Percentiles rank a stretch among this genome's conserved stretches.
phyloP scores from a whole-genome alignment of 306 rosid genomes.

The Vachellia pachyceras region DNA sequence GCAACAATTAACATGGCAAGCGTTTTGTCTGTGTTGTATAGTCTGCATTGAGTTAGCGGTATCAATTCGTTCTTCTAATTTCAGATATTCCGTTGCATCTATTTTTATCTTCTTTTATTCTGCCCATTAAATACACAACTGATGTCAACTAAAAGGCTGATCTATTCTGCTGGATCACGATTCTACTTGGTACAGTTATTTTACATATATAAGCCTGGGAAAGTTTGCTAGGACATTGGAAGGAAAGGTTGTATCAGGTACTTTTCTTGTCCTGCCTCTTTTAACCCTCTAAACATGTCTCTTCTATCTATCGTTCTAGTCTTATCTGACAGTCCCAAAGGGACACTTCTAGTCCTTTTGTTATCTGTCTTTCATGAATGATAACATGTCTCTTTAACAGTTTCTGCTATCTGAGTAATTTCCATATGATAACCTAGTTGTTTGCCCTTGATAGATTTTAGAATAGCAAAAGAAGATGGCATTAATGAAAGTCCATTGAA shows the following conservation, averaged over 20 bases:
- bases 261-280: conserved; percentile 30
- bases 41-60: not conserved
- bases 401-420: conserved; percentile 19
- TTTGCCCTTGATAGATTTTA: conserved; percentile 47
- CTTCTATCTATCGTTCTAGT: not conserved
- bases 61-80: conserved; percentile 12
- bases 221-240: conserved; percentile 63
- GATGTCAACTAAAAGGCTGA: conserved; percentile 18
- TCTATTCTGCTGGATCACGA: conserved; percentile 13
- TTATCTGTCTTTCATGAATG: not conserved
- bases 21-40: not conserved
- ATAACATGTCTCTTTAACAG: conserved; percentile 27
- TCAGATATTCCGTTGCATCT: not conserved
- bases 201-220: conserved; percentile 80
- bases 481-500: conserved; percentile 44
- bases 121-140: conserved; percentile 5
- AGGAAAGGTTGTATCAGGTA: conserved; percentile 63
- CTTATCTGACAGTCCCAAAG: not conserved
- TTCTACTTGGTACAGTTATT: conserved; percentile 65
- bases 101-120: not conserved
- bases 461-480: conserved; percentile 39
- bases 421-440: conserved; percentile 17
- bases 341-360: not conserved
- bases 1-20: not conserved
- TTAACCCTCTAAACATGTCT: not conserved